These are phyloP conservation scores for Xylaria curta DNA, from an alignment of 495 filamentous ascomycete species.

Conservation along the genomic window DNA sequence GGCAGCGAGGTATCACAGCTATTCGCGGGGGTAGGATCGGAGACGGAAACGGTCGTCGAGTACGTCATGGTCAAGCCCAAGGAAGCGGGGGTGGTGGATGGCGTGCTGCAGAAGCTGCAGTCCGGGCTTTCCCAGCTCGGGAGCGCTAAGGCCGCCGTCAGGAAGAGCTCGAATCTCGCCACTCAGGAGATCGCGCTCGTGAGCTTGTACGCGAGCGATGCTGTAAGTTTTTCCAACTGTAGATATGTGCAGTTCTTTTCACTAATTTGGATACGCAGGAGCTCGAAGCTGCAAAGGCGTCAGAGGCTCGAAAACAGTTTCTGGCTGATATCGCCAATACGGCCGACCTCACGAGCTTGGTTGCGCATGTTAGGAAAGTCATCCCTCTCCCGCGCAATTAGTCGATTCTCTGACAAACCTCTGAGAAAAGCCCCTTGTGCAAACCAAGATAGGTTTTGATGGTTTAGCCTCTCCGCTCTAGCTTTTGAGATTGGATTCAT, in stretches of 20 bases:
- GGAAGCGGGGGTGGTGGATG: neutral
- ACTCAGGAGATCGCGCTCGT: conserved; percentile 14
- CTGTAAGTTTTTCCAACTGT: conserved; percentile 2
- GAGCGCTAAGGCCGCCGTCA: neutral
- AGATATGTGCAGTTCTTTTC: neutral
- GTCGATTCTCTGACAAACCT: neutral
- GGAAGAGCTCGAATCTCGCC: neutral
- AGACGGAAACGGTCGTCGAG: neutral
- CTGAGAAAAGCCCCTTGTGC: too few species aligned
- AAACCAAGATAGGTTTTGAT: neutral
- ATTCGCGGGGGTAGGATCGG: neutral
- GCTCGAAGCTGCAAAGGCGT: neutral
- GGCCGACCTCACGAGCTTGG: conserved; percentile 2
- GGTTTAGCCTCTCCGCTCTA: neutral
- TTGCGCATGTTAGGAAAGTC: neutral
- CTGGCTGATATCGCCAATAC: neutral
- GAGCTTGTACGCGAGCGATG: conserved; percentile 11
- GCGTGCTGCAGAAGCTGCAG: conserved; percentile 9
- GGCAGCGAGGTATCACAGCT: conserved; percentile 2
- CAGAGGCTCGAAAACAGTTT: conserved; percentile 1
- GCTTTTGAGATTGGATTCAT: neutral
- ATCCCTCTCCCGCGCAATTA: neutral
- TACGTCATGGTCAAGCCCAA: conserved; percentile 13
- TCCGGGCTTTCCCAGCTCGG: conserved; percentile 10
- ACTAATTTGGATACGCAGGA: conserved; percentile 6